A percentile compares a stretch with the other conserved stretches of the same genome.
Evolutionary conservation across 768 basidiomycete genomes (phyloP).

Genomic region (Phallus indusiatus): DNA sequence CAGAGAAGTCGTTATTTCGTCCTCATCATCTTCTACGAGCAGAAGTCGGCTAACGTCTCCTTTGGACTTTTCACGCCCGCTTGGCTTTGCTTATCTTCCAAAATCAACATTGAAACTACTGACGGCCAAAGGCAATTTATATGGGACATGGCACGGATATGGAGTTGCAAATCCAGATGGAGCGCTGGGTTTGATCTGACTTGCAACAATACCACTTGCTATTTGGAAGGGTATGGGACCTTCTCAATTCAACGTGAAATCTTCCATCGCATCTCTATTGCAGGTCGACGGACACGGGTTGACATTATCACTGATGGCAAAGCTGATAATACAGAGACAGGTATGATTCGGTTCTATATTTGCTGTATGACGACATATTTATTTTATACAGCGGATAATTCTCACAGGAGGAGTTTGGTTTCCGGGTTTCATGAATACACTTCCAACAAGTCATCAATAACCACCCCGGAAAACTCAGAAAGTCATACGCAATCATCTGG

Average conservation of each 20-base stretch:
- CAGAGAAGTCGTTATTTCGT: background rate
- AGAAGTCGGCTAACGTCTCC: background rate
- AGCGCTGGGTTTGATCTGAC: background rate
- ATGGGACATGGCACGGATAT: background rate
- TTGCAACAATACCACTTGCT: background rate
- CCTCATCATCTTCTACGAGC: background rate
- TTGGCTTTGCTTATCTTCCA: background rate
- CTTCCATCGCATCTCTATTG: background rate
- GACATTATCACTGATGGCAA: background rate
- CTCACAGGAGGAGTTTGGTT: background rate
- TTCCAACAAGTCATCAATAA: too few species aligned
- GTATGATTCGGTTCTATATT: background rate
- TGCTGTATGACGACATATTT: background rate
- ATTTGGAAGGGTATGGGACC: background rate
- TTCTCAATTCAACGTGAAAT: background rate
- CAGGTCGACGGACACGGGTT: background rate
- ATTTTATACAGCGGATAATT: background rate
- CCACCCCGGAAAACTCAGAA: too few species aligned
- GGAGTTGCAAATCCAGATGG: background rate
- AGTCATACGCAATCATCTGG: too few species aligned
- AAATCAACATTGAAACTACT: background rate
- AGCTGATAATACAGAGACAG: too few species aligned
- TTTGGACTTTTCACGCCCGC: background rate
- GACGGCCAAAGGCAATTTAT: background rate
- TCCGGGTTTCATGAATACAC: background rate